Evolutionary conservation across 176 grass and related monocot species (phyloP), one percentile per base, ranked within the genome.

Genomic region (Pontederia crassipes): DNA sequence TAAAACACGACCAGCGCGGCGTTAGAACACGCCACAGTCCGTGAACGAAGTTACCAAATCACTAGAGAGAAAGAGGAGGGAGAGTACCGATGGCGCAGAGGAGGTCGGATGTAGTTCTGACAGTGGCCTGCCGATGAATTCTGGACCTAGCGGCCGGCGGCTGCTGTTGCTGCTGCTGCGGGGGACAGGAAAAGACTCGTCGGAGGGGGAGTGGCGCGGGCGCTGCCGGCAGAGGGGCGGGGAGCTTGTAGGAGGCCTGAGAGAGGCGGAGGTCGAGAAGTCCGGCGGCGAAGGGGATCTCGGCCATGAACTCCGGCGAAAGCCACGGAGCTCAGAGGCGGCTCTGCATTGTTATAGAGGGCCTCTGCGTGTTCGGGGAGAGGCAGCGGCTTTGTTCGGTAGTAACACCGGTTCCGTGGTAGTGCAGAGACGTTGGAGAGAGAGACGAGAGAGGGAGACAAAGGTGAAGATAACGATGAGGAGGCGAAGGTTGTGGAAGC

Each of bases 281-380:
- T 17, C 40, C 81, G 52, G 75, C 32, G 32, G 32, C 47, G 12
- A 74, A 61, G 55, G 74, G 64, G 68, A 67, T 76, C 54, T 90
- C 75, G 0, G 71, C 90, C 90, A 95, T 95, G 59, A 70, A 49
- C 66, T 16, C 10, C 62, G 70, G 46, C 15, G 32, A 40, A 40
- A 7, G 32, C 0, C 4, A 40, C 32, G 32, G 32, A 4, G n/a
- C 32, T 18, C 49, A 60, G 58, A 24, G 45, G 28, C 0, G 46
- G 2, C 2, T 64, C 17, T 11, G 1, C 9, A 45, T 16, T 12
- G 13, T 28, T 40, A 40, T 40, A 3, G 20, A 12, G 50, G 12
- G 15, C 15, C 52, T 8, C 54, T 4, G 4, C 78, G 71, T 28
- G n/a, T 75, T 9, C 62, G 46, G 27, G 11, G 24, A 8, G 16